These are phyloP conservation scores for Lunularia cruciata DNA, from an alignment of 225 moss, liverwort and hornwort genomes.

Conservation along the genomic window DNA sequence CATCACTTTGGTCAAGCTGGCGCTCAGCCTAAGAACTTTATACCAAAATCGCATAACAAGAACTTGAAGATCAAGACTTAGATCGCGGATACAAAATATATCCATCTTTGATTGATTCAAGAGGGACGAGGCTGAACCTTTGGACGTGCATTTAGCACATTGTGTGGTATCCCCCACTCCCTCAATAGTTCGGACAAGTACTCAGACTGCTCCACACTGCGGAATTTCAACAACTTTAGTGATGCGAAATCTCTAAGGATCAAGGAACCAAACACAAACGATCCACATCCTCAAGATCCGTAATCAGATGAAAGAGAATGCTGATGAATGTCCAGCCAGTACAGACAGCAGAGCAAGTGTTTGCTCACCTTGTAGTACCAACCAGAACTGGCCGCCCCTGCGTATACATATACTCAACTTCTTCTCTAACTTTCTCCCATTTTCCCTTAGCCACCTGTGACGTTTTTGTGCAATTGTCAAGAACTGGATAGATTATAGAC, in stretches of 20 bases:
- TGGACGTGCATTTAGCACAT: conserved; percentile 93
- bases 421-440: conserved; percentile 94
- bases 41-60: background rate
- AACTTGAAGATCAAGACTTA: too few relatives aligned
- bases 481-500: background rate
- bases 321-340: background rate
- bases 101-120: background rate
- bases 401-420: conserved; percentile 69
- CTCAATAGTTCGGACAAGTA: conserved; percentile 80
- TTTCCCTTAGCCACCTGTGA: conserved; percentile 87
- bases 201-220: conserved; percentile 96
- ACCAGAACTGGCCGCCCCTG: conserved; percentile 93
- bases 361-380: conserved; percentile 71
- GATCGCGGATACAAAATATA: background rate
- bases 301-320: background rate
- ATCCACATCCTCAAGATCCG: background rate
- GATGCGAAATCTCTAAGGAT: background rate
- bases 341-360: background rate
- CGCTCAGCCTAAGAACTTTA: background rate
- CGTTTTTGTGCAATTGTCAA: too few relatives aligned
- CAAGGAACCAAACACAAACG: background rate
- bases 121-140: conserved; percentile 53
- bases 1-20: background rate
- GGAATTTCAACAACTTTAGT: background rate
- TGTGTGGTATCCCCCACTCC: conserved; percentile 94